Evolutionary conservation across 225 moss, liverwort and hornwort genomes (phyloP), one percentile per base, ranked within the genome.

Genomic region (Asterella californica): DNA sequence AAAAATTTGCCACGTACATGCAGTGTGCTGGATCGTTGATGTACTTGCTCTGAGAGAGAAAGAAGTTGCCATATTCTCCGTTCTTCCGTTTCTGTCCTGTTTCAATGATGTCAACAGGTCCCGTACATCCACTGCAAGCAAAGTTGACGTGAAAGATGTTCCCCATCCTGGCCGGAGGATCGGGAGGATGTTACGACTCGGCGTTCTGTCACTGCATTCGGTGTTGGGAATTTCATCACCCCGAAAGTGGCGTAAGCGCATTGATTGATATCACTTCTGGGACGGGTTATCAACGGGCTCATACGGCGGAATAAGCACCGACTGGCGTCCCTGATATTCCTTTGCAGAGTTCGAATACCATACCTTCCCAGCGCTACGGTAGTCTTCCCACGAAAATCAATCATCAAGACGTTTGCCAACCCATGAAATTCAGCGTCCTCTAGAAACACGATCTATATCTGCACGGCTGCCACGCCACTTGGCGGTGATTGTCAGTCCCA

Each of bases 401-500:
- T 52, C 52, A 52, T 52, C 52, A 52, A 61, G 60, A 61, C n/a
- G 60, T 24, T 24, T 61, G 60, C 60, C n/a, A 27, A 27, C 25
- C 57, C 60, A 61, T 61, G n/a, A 19, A 24, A 61, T 61, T 27
- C 61, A 1, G 22, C 27, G 61, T 27, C 61, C 27, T 0, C 0
- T 25, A 61, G 9, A 8, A 61, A 10, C n/a, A 61, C 34, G 6
- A 67, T 33, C 11, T 67, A 33, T 67, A 67, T 36, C 67, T 17
- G 67, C 67, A 67, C 67, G 67, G 67, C 67, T 67, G 67, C 29
- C 67, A 34, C 34, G 67, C 29, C 67, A 67, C 67, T 33, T 36
- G 67, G 33, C 67, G 32, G 19, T 32, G 33, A 67, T 19, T 67
- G 67, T 67, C 67, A 67, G 67, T 62, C 25, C 21, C 8, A 9